These are phyloP conservation scores for Haematococcus lacustris DNA, from an alignment of 139 green algal genomes.

Conservation along the genomic window DNA sequence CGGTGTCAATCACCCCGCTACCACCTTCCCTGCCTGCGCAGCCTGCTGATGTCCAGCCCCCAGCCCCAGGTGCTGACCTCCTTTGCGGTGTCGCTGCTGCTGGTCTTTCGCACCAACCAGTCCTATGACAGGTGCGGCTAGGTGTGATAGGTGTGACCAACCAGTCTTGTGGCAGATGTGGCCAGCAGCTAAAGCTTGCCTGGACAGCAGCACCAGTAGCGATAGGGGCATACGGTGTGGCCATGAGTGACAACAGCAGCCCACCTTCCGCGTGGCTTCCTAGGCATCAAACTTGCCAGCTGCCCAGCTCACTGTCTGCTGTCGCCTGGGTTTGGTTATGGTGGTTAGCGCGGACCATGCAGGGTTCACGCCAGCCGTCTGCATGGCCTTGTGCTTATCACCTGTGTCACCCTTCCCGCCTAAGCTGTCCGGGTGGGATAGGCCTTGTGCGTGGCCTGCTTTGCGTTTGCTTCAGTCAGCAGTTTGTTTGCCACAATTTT, in stretches of 20 bases:
- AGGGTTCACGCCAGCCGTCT: not conserved
- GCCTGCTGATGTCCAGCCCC: conserved; percentile 12
- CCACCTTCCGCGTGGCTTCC: not conserved
- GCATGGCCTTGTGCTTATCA: not conserved
- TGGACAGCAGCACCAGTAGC: not conserved
- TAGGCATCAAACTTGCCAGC: not conserved
- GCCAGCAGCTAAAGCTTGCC: not conserved
- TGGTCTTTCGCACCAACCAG: conserved; percentile 21
- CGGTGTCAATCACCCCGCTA: not conserved
- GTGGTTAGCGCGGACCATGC: too few relatives aligned
- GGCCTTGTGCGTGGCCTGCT: too few relatives aligned
- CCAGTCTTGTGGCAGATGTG: not conserved
- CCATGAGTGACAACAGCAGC: not conserved
- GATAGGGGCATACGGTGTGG: not conserved
- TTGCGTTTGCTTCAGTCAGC: too few relatives aligned
- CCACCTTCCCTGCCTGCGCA: not conserved
- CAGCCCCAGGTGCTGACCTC: conserved; percentile 21
- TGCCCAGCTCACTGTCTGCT: not conserved
- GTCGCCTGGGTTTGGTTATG: too few relatives aligned
- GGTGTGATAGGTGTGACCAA: not conserved
- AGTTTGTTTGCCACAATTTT: not conserved
- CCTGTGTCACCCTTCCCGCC: not conserved
- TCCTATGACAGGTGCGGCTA: conserved; percentile 9
- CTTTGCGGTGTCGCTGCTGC: conserved; percentile 30
- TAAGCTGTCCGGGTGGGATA: not conserved